A percentile compares a stretch with the other conserved stretches of the same genome.
Conservation (phyloP, 345 rosid genomes). For the Kandelia obovata region DNA sequence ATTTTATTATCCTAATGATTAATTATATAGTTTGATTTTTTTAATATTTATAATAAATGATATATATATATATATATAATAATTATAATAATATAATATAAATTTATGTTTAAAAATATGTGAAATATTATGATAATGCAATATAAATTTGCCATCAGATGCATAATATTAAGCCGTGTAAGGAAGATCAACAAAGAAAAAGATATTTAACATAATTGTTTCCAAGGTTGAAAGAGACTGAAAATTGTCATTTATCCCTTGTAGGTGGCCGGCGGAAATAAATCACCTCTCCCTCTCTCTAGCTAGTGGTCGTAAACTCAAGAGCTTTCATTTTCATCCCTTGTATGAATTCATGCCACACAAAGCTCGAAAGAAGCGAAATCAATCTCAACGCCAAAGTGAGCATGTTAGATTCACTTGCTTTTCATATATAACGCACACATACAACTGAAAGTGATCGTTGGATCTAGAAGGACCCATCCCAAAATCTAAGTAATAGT, state of each 20-base stretch:
- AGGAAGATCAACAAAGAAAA: not conserved
- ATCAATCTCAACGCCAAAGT: not conserved
- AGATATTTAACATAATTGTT: constrained; percentile 5
- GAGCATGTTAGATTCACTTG: not conserved
- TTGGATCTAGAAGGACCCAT: constrained; percentile 14
- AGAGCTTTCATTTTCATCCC: constrained; percentile 29
- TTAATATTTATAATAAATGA: no score
- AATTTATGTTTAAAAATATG: no score
- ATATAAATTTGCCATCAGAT: not conserved
- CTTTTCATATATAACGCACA: not conserved
- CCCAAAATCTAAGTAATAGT: not conserved
- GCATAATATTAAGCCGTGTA: not conserved
- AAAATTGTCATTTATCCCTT: not conserved
- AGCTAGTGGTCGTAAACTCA: constrained; percentile 21
- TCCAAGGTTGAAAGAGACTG: constrained; percentile 6
- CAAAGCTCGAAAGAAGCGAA: not conserved
- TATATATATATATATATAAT: no score
- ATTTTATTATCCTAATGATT: no score
- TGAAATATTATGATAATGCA: not conserved
- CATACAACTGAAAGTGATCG: not conserved
- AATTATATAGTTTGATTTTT: no score
- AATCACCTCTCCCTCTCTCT: not conserved
- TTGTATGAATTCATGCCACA: not conserved
- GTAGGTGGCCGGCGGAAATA: constrained; percentile 18
- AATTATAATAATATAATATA: no score